A percentile compares a stretch with the other conserved stretches of the same genome.
These are phyloP conservation scores for Fusarium bactridioides DNA, from an alignment of 2,329 filamentous ascomycete genomes.

Conservation along the genomic window DNA sequence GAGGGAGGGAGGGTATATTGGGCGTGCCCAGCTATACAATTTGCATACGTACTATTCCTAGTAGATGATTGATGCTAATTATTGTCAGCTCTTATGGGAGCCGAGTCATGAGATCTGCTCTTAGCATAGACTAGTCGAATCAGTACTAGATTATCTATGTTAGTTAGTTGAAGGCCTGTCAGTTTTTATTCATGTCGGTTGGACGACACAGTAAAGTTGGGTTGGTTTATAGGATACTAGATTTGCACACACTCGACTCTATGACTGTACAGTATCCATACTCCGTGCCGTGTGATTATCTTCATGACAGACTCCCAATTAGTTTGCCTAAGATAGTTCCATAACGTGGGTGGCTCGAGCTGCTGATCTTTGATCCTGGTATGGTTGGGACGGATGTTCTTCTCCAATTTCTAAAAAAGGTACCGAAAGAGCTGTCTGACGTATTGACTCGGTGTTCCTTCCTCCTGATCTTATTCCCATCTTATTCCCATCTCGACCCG, in stretches of 20 bases:
- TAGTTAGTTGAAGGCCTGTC: neutral
- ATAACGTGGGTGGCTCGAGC: neutral
- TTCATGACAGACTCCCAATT: neutral
- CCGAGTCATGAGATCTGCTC: constrained; percentile 36
- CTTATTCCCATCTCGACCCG: neutral
- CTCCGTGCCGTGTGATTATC: neutral
- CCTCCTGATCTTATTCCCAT: neutral
- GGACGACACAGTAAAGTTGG: neutral
- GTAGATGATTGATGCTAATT: constrained; percentile 15
- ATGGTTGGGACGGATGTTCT: neutral
- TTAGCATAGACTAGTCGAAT: constrained; percentile 7
- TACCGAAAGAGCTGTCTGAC: neutral
- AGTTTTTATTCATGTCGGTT: neutral
- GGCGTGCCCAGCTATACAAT: constrained; percentile 19
- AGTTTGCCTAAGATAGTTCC: neutral
- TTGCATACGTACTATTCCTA: constrained; percentile 22
- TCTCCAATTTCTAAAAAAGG: neutral
- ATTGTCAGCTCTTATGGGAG: constrained; percentile 12
- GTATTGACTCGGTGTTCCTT: neutral
- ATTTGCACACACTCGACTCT: neutral
- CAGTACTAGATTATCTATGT: neutral
- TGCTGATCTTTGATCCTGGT: neutral
- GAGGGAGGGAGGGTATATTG: neutral
- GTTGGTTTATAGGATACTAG: neutral
- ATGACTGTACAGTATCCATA: neutral